Conservation (phyloP, 1,284 basidiomycete genomes). For the Xanthoconium separans region DNA sequence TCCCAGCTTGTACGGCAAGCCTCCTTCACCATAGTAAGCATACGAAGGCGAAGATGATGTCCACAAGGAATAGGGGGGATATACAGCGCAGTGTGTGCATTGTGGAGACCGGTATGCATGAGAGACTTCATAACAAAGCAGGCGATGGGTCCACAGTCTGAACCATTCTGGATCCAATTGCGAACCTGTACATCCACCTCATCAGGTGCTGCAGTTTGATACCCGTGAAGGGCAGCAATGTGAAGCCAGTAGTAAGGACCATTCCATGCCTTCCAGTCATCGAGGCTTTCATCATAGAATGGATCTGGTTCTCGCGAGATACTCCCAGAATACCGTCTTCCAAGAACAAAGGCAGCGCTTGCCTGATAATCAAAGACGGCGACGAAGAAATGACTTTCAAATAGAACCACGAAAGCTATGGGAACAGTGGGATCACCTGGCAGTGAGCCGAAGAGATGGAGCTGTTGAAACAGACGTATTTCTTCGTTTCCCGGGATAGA, state of each 20-base stretch:
- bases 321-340: background rate
- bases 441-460: background rate
- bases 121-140: background rate
- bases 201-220: background rate
- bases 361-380: constrained; percentile 6
- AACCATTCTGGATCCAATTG: constrained; percentile 14
- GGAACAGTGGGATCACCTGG: background rate
- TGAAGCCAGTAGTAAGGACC: constrained; percentile 4
- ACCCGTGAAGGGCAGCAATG: constrained; percentile 8
- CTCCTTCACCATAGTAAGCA: background rate
- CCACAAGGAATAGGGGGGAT: constrained; percentile 4
- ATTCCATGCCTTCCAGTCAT: constrained; percentile 2
- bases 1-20: background rate
- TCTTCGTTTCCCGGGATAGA: too few species aligned
- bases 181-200: background rate
- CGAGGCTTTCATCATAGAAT: background rate
- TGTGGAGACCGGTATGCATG: background rate
- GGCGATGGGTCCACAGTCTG: constrained; percentile 4
- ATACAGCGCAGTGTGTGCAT: background rate
- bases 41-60: background rate
- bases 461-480: too few species aligned
- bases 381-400: constrained; percentile 6
- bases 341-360: constrained; percentile 2
- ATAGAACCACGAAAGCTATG: background rate
- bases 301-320: background rate